Percentiles rank a stretch among this genome's conserved stretches.
Conservation (phyloP, 1,139 yeast genomes). For the Geotrichum aggregatum region DNA sequence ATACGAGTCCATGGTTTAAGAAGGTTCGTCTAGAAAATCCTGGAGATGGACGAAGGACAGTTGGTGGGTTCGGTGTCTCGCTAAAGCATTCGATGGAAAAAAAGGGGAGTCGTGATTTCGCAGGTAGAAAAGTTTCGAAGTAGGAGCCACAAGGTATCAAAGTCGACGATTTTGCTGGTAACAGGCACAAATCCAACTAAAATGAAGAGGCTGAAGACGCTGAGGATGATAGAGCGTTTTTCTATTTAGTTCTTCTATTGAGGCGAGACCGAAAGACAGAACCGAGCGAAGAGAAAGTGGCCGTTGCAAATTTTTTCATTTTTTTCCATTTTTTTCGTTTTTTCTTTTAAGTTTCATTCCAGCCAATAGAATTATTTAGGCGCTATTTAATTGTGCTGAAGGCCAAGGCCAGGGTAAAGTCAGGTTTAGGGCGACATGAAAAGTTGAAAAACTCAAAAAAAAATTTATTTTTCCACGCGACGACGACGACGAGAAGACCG, state of each 20-base stretch:
- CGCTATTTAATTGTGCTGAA: no score
- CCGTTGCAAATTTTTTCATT: neutral
- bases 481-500: neutral
- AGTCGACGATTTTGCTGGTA: neutral
- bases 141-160: neutral
- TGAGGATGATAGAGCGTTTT: no score
- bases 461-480: conserved; percentile 5
- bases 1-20: conserved; percentile 1
- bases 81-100: neutral
- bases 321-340: neutral
- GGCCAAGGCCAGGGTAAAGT: neutral
- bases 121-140: neutral
- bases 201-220: neutral
- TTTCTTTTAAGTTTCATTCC: neutral
- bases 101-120: neutral
- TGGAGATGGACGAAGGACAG: no score
- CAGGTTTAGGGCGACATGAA: conserved; percentile 2
- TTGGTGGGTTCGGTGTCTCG: conserved; percentile 3
- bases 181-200: neutral
- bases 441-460: neutral
- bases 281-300: neutral
- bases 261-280: neutral
- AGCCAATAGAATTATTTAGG: no score
- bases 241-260: no score
- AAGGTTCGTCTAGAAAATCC: no score